phyloP scores from a whole-genome alignment of 257 asterid genomes.

The Scutellaria baicalensis region DNA sequence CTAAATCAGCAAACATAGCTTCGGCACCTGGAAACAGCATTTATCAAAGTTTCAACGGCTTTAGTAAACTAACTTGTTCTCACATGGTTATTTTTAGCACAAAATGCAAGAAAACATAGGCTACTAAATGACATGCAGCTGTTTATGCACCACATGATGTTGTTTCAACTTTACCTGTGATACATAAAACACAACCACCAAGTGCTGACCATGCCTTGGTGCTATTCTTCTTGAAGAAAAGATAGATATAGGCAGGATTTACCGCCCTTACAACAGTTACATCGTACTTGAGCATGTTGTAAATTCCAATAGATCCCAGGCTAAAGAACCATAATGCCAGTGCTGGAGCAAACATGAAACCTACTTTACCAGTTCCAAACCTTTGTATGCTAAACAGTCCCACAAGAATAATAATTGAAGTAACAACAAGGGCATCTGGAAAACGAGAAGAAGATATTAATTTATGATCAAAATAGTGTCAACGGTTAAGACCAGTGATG shows the following conservation, averaged over 20 bases:
- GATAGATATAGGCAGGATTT: conserved; percentile 77
- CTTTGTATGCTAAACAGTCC: conserved; percentile 83
- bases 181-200: conserved; percentile 97
- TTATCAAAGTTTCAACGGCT: not conserved
- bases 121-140: too few relatives aligned
- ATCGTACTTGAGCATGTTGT: conserved; percentile 68
- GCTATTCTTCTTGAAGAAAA: conserved; percentile 68
- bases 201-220: conserved; percentile 83
- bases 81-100: too few relatives aligned
- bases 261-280: conserved; percentile 64
- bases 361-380: conserved; percentile 87
- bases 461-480: not conserved
- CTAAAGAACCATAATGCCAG: conserved; percentile 88
- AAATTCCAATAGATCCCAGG: conserved; percentile 77
- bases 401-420: conserved; percentile 71
- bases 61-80: not conserved
- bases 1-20: conserved; percentile 99
- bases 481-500: not conserved
- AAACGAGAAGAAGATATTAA: not conserved
- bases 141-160: too few relatives aligned
- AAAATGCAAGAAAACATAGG: too few relatives aligned
- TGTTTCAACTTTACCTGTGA: conserved; percentile 51
- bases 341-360: conserved; percentile 86
- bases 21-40: conserved; percentile 69
- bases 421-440: conserved; percentile 83